phyloP scores from a whole-genome alignment of 2,329 filamentous ascomycete species.

The Aspergillus piperis region DNA sequence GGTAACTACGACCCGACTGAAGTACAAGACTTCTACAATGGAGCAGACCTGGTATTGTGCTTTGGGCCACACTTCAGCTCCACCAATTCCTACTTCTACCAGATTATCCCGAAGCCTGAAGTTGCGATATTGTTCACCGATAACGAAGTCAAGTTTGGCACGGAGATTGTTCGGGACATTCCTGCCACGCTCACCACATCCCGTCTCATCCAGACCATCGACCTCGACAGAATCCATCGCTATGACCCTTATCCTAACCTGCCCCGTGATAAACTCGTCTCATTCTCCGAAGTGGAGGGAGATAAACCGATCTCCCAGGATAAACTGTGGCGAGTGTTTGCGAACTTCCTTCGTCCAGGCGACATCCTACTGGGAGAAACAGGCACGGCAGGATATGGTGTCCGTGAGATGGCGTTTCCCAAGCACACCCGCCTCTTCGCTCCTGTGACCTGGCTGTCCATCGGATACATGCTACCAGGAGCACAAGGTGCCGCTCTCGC shows the following conservation, averaged over 20 bases:
- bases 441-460: conserved; percentile 60
- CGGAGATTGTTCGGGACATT: background rate
- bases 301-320: background rate
- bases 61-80: conserved; percentile 37
- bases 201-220: background rate
- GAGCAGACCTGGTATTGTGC: conserved; percentile 40
- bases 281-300: background rate
- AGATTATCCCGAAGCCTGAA: background rate
- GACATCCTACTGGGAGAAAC: conserved; percentile 9
- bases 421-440: conserved; percentile 51
- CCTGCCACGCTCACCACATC: background rate
- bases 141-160: background rate
- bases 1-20: conserved; percentile 16
- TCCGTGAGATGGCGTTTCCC: conserved; percentile 54
- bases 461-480: conserved; percentile 62
- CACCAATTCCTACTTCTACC: background rate
- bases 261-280: background rate
- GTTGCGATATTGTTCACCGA: background rate
- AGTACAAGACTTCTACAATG: conserved; percentile 33
- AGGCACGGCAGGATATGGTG: conserved; percentile 54
- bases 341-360: background rate
- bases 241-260: background rate
- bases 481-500: conserved; percentile 60
- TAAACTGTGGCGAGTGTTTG: background rate
- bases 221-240: background rate